These are phyloP conservation scores for Penicillium nordicum DNA, from an alignment of 2,329 filamentous ascomycete genomes.

Conservation along the genomic window DNA sequence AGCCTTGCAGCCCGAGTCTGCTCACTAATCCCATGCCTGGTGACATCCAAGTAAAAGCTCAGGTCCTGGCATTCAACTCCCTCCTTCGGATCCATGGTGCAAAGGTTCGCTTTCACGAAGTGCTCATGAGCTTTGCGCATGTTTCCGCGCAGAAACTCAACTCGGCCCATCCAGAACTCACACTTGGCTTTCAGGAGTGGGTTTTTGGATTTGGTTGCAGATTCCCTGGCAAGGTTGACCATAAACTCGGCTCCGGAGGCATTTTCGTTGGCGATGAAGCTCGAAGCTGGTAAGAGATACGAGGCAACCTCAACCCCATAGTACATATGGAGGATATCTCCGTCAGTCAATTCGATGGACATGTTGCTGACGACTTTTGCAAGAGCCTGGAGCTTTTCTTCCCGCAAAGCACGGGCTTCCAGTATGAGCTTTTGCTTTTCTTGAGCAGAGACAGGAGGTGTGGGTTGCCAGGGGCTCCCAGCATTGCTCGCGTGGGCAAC, in stretches of 20 bases:
- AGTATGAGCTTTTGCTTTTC: not conserved
- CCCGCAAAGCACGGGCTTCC: not conserved
- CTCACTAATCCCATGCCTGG: conserved; percentile 2
- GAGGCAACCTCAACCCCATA: not conserved
- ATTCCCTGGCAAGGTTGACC: conserved; percentile 2
- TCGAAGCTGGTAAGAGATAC: not conserved
- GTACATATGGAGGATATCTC: not conserved
- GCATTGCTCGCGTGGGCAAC: not conserved
- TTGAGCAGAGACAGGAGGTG: not conserved
- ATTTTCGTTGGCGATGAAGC: not conserved
- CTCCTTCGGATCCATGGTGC: conserved; percentile 11
- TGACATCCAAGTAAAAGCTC: conserved; percentile 5
- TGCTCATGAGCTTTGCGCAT: conserved; percentile 13
- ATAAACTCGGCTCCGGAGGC: conserved; percentile 7
- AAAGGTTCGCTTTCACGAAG: conserved; percentile 19
- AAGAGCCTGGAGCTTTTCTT: not conserved
- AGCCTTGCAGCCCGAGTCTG: not conserved
- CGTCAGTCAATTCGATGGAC: not conserved
- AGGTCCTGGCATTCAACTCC: conserved; percentile 19
- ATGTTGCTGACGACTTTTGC: not conserved
- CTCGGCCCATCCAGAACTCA: conserved; percentile 28
- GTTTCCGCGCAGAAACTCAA: conserved; percentile 19
- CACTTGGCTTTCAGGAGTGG: conserved; percentile 16
- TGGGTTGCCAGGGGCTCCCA: not conserved
- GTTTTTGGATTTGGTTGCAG: conserved; percentile 6